phyloP scores from a whole-genome alignment of 2,329 filamentous ascomycete genomes.

The Exophiala viscosa region DNA sequence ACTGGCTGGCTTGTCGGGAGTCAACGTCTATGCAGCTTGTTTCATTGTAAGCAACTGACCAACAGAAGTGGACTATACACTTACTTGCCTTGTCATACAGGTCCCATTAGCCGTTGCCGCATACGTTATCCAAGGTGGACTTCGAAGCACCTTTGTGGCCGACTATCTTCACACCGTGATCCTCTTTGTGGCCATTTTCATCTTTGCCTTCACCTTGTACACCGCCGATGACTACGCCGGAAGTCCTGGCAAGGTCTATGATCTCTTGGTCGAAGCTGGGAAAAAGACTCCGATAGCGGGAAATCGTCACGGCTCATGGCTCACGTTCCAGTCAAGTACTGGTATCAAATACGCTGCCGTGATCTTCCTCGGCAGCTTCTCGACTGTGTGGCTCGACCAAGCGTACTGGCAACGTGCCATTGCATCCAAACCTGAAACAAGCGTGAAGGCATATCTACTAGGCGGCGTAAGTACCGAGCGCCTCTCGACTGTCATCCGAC shows the following conservation, averaged over 20 bases:
- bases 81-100: slow-evolving; percentile 18
- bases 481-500: not conserved
- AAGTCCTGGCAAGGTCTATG: slow-evolving; percentile 71
- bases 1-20: slow-evolving; percentile 39
- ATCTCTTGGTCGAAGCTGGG: slow-evolving; percentile 67
- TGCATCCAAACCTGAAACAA: slow-evolving; percentile 40
- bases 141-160: slow-evolving; percentile 69
- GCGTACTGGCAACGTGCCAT: slow-evolving; percentile 47
- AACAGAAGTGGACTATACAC: not conserved
- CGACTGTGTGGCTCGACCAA: slow-evolving; percentile 38
- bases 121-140: slow-evolving; percentile 62
- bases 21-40: slow-evolving; percentile 42
- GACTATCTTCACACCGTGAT: slow-evolving; percentile 76
- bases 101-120: slow-evolving; percentile 73
- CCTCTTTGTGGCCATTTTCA: slow-evolving; percentile 71
- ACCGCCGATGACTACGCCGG: slow-evolving; percentile 68
- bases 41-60: slow-evolving; percentile 27
- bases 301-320: slow-evolving; percentile 73
- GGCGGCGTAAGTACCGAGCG: slow-evolving; percentile 36
- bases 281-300: slow-evolving; percentile 69
- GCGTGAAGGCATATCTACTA: slow-evolving; percentile 42
- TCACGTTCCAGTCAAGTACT: slow-evolving; percentile 50
- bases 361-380: slow-evolving; percentile 38
- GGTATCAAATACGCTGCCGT: slow-evolving; percentile 39
- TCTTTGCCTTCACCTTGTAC: slow-evolving; percentile 51